Conservation (phyloP, 129 eudicot genomes). For the Artemisia tridentata region DNA sequence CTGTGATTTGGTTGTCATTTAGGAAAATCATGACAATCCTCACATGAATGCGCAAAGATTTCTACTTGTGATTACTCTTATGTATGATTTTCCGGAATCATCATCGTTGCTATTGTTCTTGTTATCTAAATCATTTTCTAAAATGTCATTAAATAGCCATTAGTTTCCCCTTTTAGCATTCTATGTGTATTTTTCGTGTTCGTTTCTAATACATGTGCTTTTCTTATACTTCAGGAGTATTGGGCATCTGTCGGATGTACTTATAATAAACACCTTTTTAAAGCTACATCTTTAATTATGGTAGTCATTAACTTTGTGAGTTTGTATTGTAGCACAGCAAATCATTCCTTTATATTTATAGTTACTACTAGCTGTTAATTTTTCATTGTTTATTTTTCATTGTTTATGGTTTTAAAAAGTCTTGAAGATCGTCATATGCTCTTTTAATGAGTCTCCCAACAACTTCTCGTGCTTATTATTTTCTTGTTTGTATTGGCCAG, state of each 20-base stretch:
- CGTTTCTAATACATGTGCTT: background rate
- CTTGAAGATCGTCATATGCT: background rate
- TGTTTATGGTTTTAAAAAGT: conserved; percentile 1
- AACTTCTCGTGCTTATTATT: conserved; percentile 17
- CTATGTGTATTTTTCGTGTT: background rate
- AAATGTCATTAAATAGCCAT: background rate
- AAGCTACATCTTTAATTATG: conserved; percentile 2
- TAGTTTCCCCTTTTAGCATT: background rate
- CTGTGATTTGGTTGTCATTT: no score
- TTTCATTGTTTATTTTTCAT: no score
- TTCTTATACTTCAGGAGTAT: conserved; percentile 64
- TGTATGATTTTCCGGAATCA: background rate
- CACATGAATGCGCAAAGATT: no score
- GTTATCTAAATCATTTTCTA: no score
- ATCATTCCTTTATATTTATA: background rate
- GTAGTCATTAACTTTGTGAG: background rate
- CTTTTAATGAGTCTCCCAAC: background rate
- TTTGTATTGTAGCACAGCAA: background rate
- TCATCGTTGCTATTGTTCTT: background rate
- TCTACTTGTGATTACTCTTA: background rate
- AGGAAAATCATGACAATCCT: no score
- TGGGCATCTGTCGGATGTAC: conserved; percentile 99
- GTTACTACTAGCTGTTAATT: background rate
- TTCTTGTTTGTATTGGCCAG: conserved; percentile 44
- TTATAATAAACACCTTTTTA: conserved; percentile 1